A percentile compares a stretch with the other conserved stretches of the same genome.
These are phyloP conservation scores for Fusarium sp. DNA, from an alignment of 2,329 filamentous ascomycete genomes.

Conservation along the genomic window DNA sequence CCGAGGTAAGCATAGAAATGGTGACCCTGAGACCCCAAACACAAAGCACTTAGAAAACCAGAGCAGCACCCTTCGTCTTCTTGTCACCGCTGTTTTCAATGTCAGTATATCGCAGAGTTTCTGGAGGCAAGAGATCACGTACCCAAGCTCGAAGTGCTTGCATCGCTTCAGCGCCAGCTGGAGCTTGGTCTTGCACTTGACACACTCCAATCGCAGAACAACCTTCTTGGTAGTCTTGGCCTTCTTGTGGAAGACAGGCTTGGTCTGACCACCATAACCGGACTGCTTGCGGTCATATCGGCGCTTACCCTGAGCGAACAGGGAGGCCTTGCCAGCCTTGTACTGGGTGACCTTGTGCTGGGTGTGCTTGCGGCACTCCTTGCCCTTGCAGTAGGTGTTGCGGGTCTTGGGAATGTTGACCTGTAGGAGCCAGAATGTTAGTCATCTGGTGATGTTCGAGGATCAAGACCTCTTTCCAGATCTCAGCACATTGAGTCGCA, in stretches of 20 bases:
- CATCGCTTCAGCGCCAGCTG: conserved; percentile 99
- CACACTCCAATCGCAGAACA: conserved; percentile 97
- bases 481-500: conserved; percentile 11
- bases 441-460: conserved; percentile 32
- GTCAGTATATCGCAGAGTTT: conserved; percentile 51
- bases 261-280: conserved; percentile 99
- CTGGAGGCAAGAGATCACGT: conserved; percentile 56
- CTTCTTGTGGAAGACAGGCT: conserved; percentile 99
- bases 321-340: conserved; percentile 96
- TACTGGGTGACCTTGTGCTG: conserved; percentile 96
- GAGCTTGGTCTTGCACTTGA: conserved; percentile 96
- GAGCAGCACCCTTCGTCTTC: conserved; percentile 99
- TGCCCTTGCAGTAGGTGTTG: conserved; percentile 97
- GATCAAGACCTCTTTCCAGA: conserved; percentile 13
- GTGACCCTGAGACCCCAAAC: conserved; percentile 49
- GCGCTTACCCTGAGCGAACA: conserved; percentile 98
- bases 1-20: conserved; percentile 56
- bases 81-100: conserved; percentile 87
- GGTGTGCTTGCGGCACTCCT: conserved; percentile 91
- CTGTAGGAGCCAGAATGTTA: conserved; percentile 58
- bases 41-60: conserved; percentile 90
- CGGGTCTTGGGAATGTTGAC: conserved; percentile 99
- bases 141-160: conserved; percentile 99
- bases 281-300: conserved; percentile 99
- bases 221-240: conserved; percentile 99